Evolutionary conservation across 2,329 filamentous ascomycete genomes (phyloP).

Genomic region (Aspergillus fijiensis): DNA sequence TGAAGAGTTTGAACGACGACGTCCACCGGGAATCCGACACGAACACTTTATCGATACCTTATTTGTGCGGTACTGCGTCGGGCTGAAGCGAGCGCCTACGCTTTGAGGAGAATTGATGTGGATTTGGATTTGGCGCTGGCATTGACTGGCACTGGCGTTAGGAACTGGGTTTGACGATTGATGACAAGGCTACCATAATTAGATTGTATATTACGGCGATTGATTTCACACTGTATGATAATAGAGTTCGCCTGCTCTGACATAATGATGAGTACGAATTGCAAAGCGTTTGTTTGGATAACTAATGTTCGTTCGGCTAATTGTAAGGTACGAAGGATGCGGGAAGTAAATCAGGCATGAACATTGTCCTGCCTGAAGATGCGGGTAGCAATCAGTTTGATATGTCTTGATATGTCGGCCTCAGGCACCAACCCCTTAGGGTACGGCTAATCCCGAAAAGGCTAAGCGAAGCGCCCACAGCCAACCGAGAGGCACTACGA

Average conservation of each 20-base stretch:
- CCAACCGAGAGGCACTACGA: slow-evolving; percentile 34
- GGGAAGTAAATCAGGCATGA: neutral
- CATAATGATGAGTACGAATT: neutral
- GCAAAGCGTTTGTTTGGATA: neutral
- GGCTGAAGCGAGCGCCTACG: slow-evolving; percentile 47
- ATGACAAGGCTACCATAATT: neutral
- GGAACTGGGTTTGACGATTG: slow-evolving; percentile 18
- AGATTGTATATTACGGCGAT: neutral
- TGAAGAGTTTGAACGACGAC: slow-evolving; percentile 68
- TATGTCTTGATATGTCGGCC: neutral
- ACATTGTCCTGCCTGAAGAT: neutral
- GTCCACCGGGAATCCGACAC: slow-evolving; percentile 84
- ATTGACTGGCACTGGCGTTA: slow-evolving; percentile 1
- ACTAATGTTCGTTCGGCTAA: too few relatives aligned
- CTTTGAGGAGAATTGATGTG: slow-evolving; percentile 20
- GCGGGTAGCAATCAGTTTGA: neutral
- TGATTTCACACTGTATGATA: neutral
- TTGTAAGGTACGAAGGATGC: too few relatives aligned
- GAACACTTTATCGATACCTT: slow-evolving; percentile 83
- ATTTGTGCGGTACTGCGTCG: slow-evolving; percentile 70
- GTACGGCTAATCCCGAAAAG: slow-evolving; percentile 43
- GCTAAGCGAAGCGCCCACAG: slow-evolving; percentile 43
- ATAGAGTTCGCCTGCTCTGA: neutral
- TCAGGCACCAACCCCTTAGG: slow-evolving; percentile 30
- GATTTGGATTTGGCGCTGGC: neutral